Conservation (phyloP, 495 filamentous ascomycete species). For the Penicillium manginii region DNA sequence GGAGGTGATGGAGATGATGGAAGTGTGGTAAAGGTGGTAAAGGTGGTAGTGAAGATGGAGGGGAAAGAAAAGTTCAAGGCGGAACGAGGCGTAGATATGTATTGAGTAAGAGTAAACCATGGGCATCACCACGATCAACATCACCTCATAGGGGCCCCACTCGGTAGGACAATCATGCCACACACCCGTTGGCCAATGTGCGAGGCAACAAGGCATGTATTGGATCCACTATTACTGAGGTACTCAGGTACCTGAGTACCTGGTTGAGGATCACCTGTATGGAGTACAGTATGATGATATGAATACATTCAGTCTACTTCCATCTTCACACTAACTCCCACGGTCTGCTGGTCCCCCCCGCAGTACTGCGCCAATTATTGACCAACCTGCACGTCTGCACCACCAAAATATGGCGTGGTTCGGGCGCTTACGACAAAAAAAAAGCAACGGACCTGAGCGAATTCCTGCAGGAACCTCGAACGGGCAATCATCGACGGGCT, state of each 20-base stretch:
- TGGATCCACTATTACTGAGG: too few relatives aligned
- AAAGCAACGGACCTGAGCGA: constrained; percentile 6
- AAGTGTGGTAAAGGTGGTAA: background rate
- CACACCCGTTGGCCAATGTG: constrained; percentile 14
- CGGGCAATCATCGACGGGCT: constrained; percentile 19
- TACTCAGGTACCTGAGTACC: too few relatives aligned
- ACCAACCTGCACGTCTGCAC: background rate
- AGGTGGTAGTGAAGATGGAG: background rate
- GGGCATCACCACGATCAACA: constrained; percentile 16
- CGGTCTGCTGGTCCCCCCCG: background rate
- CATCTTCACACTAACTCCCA: background rate
- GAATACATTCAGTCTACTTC: background rate
- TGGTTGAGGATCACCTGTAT: too few relatives aligned
- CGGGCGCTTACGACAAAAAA: constrained; percentile 38
- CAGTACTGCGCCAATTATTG: constrained; percentile 3
- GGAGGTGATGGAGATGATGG: constrained; percentile 1
- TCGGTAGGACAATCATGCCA: constrained; percentile 17
- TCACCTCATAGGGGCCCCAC: constrained; percentile 17
- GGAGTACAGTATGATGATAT: too few relatives aligned
- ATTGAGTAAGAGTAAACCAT: too few relatives aligned
- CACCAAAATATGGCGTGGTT: constrained; percentile 31
- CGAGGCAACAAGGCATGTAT: constrained; percentile 3
- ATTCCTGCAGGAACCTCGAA: constrained; percentile 35
- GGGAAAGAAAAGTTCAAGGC: constrained; percentile 4
- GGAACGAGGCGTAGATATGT: constrained; percentile 10